Evolutionary conservation across 495 filamentous ascomycete species (phyloP).

Genomic region (Halenospora varia): DNA sequence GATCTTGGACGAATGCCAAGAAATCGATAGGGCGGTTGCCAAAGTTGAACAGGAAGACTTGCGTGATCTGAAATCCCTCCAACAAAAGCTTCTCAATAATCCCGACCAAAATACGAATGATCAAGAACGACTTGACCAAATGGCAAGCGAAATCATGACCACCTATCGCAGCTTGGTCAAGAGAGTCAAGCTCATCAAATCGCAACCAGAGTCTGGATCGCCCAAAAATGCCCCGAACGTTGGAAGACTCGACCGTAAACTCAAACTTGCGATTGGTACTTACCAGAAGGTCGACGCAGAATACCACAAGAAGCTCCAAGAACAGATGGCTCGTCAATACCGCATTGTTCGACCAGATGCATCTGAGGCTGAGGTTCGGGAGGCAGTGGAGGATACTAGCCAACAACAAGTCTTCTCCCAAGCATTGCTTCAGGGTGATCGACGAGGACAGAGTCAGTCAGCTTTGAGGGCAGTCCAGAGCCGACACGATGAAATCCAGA

Average conservation of each 20-base stretch:
- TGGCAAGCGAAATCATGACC: constrained; percentile 71
- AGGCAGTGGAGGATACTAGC: constrained; percentile 67
- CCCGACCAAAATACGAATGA: neutral
- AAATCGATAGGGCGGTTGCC: constrained; percentile 73
- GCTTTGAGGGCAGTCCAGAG: constrained; percentile 72
- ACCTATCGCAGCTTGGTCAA: constrained; percentile 70
- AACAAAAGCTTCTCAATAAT: constrained; percentile 26
- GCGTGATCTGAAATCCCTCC: constrained; percentile 51
- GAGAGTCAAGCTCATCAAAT: constrained; percentile 74
- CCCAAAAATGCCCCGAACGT: constrained; percentile 72
- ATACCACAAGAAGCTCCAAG: constrained; percentile 72
- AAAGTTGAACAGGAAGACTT: constrained; percentile 60
- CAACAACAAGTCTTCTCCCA: constrained; percentile 76
- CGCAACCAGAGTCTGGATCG: constrained; percentile 66
- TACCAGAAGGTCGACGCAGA: constrained; percentile 75
- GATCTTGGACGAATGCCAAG: constrained; percentile 77
- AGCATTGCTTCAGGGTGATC: constrained; percentile 67
- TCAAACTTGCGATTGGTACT: constrained; percentile 71
- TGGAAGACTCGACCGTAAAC: constrained; percentile 68
- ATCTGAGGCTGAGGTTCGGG: constrained; percentile 71
- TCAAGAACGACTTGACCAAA: constrained; percentile 50
- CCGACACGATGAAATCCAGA: constrained; percentile 83
- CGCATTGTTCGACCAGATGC: constrained; percentile 85
- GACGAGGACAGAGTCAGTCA: constrained; percentile 73
- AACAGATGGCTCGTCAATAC: constrained; percentile 83